These are phyloP conservation scores for Amaranthus palmeri DNA, from an alignment of 148 eudicot species.

Conservation along the genomic window DNA sequence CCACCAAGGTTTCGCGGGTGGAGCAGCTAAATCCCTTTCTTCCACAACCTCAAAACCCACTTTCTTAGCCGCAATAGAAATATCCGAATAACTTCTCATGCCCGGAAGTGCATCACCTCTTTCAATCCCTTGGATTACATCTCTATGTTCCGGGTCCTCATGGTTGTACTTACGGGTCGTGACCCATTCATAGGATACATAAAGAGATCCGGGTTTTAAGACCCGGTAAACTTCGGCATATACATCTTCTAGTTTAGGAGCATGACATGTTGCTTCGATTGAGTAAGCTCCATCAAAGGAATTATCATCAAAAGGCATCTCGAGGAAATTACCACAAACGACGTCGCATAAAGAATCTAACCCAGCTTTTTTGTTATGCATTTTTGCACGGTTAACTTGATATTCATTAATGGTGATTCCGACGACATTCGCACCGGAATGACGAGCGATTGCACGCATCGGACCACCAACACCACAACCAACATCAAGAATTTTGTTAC, in stretches of 20 bases:
- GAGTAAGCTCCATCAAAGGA: slow-evolving; percentile 50
- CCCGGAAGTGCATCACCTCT: slow-evolving; percentile 48
- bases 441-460: slow-evolving; percentile 49
- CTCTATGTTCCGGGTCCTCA: slow-evolving; percentile 31
- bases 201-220: slow-evolving; percentile 41
- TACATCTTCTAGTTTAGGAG: slow-evolving; percentile 44
- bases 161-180: slow-evolving; percentile 33
- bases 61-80: slow-evolving; percentile 29
- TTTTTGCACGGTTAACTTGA: slow-evolving; percentile 38
- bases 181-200: slow-evolving; percentile 52
- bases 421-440: slow-evolving; percentile 34
- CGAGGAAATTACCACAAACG: slow-evolving; percentile 40
- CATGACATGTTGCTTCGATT: slow-evolving; percentile 52
- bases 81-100: slow-evolving; percentile 33
- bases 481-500: slow-evolving; percentile 39
- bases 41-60: slow-evolving; percentile 44
- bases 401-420: slow-evolving; percentile 53
- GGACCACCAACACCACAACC: slow-evolving; percentile 58
- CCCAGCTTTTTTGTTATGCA: slow-evolving; percentile 48
- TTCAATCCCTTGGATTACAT: slow-evolving; percentile 43
- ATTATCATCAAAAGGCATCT: slow-evolving; percentile 38
- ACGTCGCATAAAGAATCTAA: slow-evolving; percentile 40
- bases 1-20: slow-evolving; percentile 50
- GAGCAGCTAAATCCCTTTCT: slow-evolving; percentile 39
- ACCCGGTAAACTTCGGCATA: slow-evolving; percentile 41